These are phyloP conservation scores for Colletotrichum caudatum DNA, from an alignment of 2,329 filamentous ascomycete genomes.

Conservation along the genomic window DNA sequence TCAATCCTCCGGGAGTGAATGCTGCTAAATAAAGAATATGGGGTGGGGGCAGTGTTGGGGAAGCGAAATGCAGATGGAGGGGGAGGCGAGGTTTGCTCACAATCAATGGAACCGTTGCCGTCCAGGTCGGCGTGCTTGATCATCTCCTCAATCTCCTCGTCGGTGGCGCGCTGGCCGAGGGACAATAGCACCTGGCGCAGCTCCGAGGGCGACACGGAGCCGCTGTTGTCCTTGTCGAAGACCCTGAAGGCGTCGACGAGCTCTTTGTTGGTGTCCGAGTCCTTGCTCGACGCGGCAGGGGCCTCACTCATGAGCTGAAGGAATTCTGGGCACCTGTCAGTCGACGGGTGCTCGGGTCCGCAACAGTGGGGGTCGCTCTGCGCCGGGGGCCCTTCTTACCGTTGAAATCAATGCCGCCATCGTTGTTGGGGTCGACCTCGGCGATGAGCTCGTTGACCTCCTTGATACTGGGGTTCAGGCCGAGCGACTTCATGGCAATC, in stretches of 20 bases:
- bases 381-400: slow-evolving; percentile 28
- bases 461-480: slow-evolving; percentile 41
- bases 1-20: slow-evolving; percentile 24
- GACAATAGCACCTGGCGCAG: slow-evolving; percentile 43
- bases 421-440: slow-evolving; percentile 42
- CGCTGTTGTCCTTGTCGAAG: slow-evolving; percentile 43
- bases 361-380: background rate
- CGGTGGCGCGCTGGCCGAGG: slow-evolving; percentile 42
- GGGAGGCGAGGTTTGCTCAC: slow-evolving; percentile 22
- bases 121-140: slow-evolving; percentile 42
- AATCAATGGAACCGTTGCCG: slow-evolving; percentile 43
- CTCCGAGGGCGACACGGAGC: slow-evolving; percentile 42
- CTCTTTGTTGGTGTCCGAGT: slow-evolving; percentile 39
- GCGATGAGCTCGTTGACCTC: slow-evolving; percentile 43
- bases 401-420: slow-evolving; percentile 42
- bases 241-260: slow-evolving; percentile 43
- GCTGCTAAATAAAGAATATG: slow-evolving; percentile 24
- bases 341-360: background rate
- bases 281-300: slow-evolving; percentile 39
- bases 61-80: slow-evolving; percentile 22
- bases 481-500: slow-evolving; percentile 43
- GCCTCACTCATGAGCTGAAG: slow-evolving; percentile 43
- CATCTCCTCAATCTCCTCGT: slow-evolving; percentile 44
- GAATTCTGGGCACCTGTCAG: slow-evolving; percentile 38
- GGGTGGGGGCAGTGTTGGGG: slow-evolving; percentile 21